Base-by-base conservation (phyloP, 768 basidiomycete genomes). In the Tricholoma furcatifolium region DNA sequence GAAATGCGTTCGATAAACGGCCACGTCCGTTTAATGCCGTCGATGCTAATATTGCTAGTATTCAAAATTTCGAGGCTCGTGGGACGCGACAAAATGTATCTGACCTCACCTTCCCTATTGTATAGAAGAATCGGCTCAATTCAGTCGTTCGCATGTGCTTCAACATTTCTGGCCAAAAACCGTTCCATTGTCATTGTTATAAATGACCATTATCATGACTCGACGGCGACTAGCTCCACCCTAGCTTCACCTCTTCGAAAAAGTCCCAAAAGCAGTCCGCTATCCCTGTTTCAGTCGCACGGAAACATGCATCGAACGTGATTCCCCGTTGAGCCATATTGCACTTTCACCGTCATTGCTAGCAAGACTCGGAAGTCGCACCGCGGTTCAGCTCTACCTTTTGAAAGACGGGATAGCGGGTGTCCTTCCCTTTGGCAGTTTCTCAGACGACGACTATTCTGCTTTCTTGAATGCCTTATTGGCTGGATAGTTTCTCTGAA, bases 361-460 rank as follows among this genome's bases (percentile, higher is more conserved):
- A 23, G 64, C 76, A 6, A 65, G 77, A 15, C 67, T 70, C 43
- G 75, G 75, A 41, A 80, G 80, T 59, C 70, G 73, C 42, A 74
- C 75, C 18, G 80, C 77, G 34, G 77, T 78, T 2, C 78, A 81
- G 55, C 84, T 84, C 60, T 81, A 76, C 58, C 61, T 82, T 62
- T 67, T 82, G n/a, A 64, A 72, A 3, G 81, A 82, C 55, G 71
- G 70, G 18, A 71, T 66, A 49, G 84, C 81, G 4, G 82, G 82
- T 35, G 77, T 83, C 11, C 68, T 83, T 34, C 79, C 80, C 5
- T 72, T 84, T 5, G 81, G 82, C 15, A 82, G 80, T 62, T 84
- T 84, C 65, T 76, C 78, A 2, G 79, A 75, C 2, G 62, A 59
- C 35, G 69, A 71, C 53, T 79, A 77, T 55, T 64, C 64, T 30